phyloP scores from a whole-genome alignment of 2,329 filamentous ascomycete genomes.

The Fusarium tricinctum region DNA sequence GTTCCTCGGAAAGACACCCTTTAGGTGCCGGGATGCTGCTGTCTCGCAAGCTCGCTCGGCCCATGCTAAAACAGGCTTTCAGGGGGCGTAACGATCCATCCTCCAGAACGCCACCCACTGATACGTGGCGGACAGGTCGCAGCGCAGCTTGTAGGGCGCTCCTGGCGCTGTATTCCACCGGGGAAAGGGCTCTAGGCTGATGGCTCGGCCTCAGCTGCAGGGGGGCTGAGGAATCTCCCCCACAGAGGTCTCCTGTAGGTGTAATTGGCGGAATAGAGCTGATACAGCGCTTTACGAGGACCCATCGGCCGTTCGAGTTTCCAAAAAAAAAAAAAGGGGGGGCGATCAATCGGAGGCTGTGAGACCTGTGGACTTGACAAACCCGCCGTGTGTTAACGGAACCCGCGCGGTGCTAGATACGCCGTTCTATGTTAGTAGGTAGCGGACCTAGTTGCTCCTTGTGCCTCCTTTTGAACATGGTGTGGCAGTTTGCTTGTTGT shows the following conservation, averaged over 20 bases:
- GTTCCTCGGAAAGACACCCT: conserved; percentile 28
- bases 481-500: conserved; percentile 11
- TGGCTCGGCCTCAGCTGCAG: conserved; percentile 38
- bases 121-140: conserved; percentile 12
- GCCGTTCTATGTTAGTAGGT: conserved; percentile 18
- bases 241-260: conserved; percentile 2
- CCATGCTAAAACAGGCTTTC: conserved; percentile 37
- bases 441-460: conserved; percentile 38
- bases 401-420: conserved; percentile 19
- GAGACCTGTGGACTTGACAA: conserved; percentile 9
- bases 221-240: conserved; percentile 31
- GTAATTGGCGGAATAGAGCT: conserved; percentile 37
- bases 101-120: conserved; percentile 32
- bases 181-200: conserved; percentile 26
- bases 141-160: background rate
- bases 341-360: conserved; percentile 40
- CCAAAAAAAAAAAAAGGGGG: conserved; percentile 48
- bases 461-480: conserved; percentile 37
- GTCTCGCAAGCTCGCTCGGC: conserved; percentile 11
- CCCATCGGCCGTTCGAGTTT: conserved; percentile 39
- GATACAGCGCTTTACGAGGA: conserved; percentile 22
- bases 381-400: conserved; percentile 28
- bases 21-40: conserved; percentile 32
- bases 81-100: conserved; percentile 29
- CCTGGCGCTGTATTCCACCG: conserved; percentile 1